Evolutionary conservation across 495 filamentous ascomycete genomes (phyloP).

Genomic region (Trichodelitschia bisporula): DNA sequence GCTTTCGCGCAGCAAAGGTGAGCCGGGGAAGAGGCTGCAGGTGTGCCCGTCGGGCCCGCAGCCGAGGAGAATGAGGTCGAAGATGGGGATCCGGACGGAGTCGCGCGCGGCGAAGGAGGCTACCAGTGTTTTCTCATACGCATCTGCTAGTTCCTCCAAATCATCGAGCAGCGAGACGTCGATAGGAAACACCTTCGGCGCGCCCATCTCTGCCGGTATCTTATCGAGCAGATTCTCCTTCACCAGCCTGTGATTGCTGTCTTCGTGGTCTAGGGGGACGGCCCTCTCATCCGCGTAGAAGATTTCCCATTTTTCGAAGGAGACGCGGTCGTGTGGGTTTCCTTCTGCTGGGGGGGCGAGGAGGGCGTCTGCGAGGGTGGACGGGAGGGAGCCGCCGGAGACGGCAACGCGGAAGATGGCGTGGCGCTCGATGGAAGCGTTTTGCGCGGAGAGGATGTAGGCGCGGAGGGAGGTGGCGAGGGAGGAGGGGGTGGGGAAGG

Average conservation of each 20-base stretch:
- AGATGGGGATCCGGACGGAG: constrained; percentile 43
- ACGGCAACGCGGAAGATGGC: constrained; percentile 70
- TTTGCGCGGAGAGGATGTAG: constrained; percentile 62
- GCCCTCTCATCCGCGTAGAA: constrained; percentile 96
- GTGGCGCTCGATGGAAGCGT: constrained; percentile 54
- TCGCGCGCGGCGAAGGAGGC: constrained; percentile 21
- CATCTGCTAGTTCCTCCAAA: constrained; percentile 74
- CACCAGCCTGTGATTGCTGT: constrained; percentile 81
- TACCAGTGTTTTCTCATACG: constrained; percentile 80
- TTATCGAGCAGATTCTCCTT: constrained; percentile 74
- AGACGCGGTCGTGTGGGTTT: constrained; percentile 29
- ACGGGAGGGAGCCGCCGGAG: constrained; percentile 82
- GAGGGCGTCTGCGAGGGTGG: constrained; percentile 59
- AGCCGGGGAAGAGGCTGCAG: constrained; percentile 83
- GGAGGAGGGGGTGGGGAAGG: constrained; percentile 38
- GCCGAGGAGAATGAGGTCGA: constrained; percentile 79
- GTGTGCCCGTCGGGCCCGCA: constrained; percentile 93
- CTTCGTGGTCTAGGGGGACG: constrained; percentile 70
- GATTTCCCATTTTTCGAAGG: constrained; percentile 82
- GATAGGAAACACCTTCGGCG: constrained; percentile 56
- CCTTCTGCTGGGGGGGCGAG: constrained; percentile 28
- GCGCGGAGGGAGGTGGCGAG: constrained; percentile 51
- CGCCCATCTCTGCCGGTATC: constrained; percentile 37
- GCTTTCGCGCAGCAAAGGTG: constrained; percentile 63
- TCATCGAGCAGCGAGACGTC: constrained; percentile 49